A percentile compares a stretch with the other conserved stretches of the same genome.
Evolutionary conservation across 2,329 filamentous ascomycete genomes (phyloP).

Genomic region (Alternaria conjuncta): DNA sequence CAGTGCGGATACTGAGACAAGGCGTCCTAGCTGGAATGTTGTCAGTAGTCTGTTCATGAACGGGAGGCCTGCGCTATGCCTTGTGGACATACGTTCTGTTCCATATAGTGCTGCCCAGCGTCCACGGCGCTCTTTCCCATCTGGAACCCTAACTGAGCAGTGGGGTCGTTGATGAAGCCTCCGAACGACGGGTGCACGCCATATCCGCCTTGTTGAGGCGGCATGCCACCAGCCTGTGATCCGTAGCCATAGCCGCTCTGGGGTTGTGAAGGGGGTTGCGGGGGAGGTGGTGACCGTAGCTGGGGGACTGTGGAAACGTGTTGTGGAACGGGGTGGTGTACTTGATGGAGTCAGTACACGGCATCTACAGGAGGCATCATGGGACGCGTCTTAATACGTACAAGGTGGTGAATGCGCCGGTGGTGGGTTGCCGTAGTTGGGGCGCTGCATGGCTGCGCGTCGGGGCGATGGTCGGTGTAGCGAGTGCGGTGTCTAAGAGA

Average conservation of each 20-base stretch:
- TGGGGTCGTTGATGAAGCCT: slow-evolving; percentile 94
- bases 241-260: slow-evolving; percentile 73
- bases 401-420: slow-evolving; percentile 80
- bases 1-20: slow-evolving; percentile 88
- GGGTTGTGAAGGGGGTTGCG: slow-evolving; percentile 72
- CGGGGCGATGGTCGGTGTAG: slow-evolving; percentile 1
- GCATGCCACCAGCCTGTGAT: slow-evolving; percentile 61
- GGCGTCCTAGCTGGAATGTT: slow-evolving; percentile 69
- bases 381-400: slow-evolving; percentile 50
- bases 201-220: slow-evolving; percentile 50
- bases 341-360: slow-evolving; percentile 4
- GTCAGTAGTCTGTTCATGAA: neutral
- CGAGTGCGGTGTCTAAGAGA: neutral
- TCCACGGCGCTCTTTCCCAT: slow-evolving; percentile 91
- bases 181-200: slow-evolving; percentile 71
- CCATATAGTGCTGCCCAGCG: slow-evolving; percentile 91
- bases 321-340: slow-evolving; percentile 93
- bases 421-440: slow-evolving; percentile 74
- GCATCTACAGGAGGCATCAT: too few relatives aligned
- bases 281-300: slow-evolving; percentile 90
- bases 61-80: neutral
- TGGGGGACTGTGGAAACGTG: slow-evolving; percentile 98
- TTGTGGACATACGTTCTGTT: slow-evolving; percentile 77
- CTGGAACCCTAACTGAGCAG: slow-evolving; percentile 92
- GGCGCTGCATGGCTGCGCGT: slow-evolving; percentile 76